phyloP scores from a whole-genome alignment of 306 rosid species.

The Senna tora region DNA sequence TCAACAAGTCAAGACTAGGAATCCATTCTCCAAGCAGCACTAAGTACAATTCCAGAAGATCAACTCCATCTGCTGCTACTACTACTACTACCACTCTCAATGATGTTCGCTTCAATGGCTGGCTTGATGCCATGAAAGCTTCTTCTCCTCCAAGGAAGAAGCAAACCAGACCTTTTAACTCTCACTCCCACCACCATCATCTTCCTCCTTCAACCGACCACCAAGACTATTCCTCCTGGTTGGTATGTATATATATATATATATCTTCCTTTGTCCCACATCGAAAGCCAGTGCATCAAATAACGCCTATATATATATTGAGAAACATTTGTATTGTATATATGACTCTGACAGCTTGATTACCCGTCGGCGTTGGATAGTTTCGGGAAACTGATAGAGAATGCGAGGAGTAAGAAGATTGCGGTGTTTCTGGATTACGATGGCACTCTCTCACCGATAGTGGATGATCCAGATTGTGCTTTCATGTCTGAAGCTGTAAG shows the following conservation, averaged over 20 bases:
- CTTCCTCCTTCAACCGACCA: conserved; percentile 62
- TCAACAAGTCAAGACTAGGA: conserved; percentile 82
- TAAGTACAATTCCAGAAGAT: too few species aligned
- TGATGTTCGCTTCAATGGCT: conserved; percentile 85
- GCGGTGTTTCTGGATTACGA: conserved; percentile 90
- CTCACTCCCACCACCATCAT: too few species aligned
- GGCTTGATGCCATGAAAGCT: conserved; percentile 95
- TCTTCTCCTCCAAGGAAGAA: conserved; percentile 94
- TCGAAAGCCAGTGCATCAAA: too few species aligned
- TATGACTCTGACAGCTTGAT: too few species aligned
- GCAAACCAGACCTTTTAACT: conserved; percentile 49
- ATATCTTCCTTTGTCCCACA: too few species aligned
- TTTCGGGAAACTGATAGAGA: conserved; percentile 57
- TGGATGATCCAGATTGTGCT: conserved; percentile 88
- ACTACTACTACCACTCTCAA: too few species aligned
- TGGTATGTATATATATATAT: too few species aligned
- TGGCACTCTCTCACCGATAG: conserved; percentile 95
- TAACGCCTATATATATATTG: too few species aligned
- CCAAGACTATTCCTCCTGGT: conserved; percentile 63
- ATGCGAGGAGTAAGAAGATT: conserved; percentile 68
- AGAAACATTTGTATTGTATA: too few species aligned
- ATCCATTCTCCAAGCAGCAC: conserved; percentile 68
- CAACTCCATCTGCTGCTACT: too few species aligned
- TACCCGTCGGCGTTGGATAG: conserved; percentile 81
- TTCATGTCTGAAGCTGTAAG: conserved; percentile 73